phyloP scores from a whole-genome alignment of 306 rosid species.

The Acacia confusa region DNA sequence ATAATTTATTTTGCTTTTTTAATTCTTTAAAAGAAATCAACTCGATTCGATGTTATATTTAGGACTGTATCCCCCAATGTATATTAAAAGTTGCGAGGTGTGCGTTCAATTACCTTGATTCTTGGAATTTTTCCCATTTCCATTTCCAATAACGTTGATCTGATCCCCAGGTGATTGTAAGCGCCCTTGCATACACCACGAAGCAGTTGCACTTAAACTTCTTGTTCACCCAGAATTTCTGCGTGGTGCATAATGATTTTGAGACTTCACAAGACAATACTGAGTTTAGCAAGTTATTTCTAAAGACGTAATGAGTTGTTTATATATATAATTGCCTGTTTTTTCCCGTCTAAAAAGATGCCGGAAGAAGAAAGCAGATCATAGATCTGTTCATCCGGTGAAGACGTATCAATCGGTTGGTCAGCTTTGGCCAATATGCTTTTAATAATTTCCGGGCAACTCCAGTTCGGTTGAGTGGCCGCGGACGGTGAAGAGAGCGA shows the following conservation, averaged over 20 bases:
- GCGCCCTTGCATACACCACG: no score
- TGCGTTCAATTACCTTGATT: conserved; percentile 24
- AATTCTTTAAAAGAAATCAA: no score
- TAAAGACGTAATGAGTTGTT: no score
- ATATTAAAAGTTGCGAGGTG: no score
- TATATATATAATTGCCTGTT: no score
- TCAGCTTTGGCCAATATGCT: conserved; percentile 38
- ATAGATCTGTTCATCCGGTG: background rate
- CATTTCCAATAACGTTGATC: conserved; percentile 17
- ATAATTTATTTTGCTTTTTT: no score
- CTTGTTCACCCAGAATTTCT: conserved; percentile 47
- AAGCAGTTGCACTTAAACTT: conserved; percentile 14
- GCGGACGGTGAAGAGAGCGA: no score
- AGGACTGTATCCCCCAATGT: no score
- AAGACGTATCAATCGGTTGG: conserved; percentile 22
- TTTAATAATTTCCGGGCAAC: conserved; percentile 10
- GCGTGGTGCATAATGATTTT: background rate
- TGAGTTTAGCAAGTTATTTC: background rate
- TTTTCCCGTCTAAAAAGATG: conserved; percentile 30
- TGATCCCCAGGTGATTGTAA: conserved; percentile 48
- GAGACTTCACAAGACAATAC: background rate
- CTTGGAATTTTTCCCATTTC: conserved; percentile 43
- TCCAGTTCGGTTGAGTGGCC: background rate
- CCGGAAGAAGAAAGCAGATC: conserved; percentile 33
- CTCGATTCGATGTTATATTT: no score